Base-by-base conservation (phyloP, 805 yeast species). In the Saccharomycopsis fibuligera region DNA sequence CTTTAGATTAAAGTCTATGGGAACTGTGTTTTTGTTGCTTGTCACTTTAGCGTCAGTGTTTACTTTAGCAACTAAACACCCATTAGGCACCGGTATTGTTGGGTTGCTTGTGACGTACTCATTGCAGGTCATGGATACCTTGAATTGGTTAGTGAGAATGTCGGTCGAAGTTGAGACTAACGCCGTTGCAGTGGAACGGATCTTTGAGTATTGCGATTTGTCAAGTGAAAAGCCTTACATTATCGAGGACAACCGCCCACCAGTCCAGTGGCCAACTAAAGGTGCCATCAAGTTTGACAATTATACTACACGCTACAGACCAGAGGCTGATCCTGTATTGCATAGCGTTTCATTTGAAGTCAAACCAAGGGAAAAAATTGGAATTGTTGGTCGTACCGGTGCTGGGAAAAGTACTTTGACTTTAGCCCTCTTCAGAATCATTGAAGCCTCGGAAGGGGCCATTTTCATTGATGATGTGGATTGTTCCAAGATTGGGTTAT, bases 361-460 rank as follows among this genome's bases (percentile, higher is more conserved):
- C 39, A 65, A 71, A 21, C 68, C 84, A 2, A 62, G 67, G 25
- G 87, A 83, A 55, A 83, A 83, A 56, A 64, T 83, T 53, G 89
- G 89, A 47, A 78, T 83, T 57, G 88, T 82, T 43, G 89, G 89
- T 14, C 71, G 89, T 63, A 83, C 90, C 1, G 89, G 90, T 40
- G 86, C 90, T 2, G 90, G 90, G 45, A 81, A 81, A 54, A 75
- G 83, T 1, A 73, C 86, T 0, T 65, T 81, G 42, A 74, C 83
- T 1, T 62, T 81, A 47, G 82, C 86, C 1, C 59, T 81, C 6
- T 81, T 79, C 62, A 67, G 88, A 58, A 65, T 81, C 24, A 68
- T 81, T 45, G 86, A 81, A 59, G 76, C 85, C 4, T 65, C 70
- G 21, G 61, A 51, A 3, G 87, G 87, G 1, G 60, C 68, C 29